Evolutionary conservation across 2,329 filamentous ascomycete species (phyloP).

Genomic region (Botrytis cinerea): DNA sequence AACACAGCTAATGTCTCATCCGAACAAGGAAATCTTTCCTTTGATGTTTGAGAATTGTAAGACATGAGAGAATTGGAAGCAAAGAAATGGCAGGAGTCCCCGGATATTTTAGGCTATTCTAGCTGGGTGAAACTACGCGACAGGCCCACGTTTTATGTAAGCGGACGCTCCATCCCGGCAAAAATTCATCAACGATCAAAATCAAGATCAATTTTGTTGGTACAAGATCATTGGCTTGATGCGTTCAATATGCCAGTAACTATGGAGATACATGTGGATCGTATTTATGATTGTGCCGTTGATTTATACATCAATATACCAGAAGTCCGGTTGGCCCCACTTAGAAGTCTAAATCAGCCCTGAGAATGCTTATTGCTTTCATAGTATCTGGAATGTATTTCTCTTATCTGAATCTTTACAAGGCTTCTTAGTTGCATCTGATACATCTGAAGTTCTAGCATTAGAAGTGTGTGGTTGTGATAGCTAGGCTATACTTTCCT

Average conservation of each 20-base stretch:
- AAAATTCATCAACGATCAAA: not conserved
- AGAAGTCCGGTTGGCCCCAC: not conserved
- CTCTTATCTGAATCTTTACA: not conserved
- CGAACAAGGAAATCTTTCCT: not conserved
- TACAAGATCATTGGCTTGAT: not conserved
- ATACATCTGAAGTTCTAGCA: not conserved
- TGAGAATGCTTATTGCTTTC: not conserved
- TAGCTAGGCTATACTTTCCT: constrained; percentile 11
- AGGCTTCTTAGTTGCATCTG: not conserved
- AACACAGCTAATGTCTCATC: not conserved
- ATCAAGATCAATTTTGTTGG: not conserved
- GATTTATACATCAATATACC: not conserved
- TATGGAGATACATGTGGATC: not conserved
- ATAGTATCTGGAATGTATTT: not conserved
- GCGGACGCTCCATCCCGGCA: not conserved
- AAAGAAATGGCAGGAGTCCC: not conserved
- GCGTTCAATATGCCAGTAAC: not conserved
- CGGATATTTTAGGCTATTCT: not conserved
- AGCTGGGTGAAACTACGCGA: not conserved
- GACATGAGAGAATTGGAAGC: not conserved
- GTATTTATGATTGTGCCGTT: not conserved
- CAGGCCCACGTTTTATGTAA: not conserved
- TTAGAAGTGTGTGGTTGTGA: no score
- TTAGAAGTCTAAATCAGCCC: constrained; percentile 3
- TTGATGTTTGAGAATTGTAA: constrained; percentile 13